Base-by-base conservation (phyloP, 2,329 filamentous ascomycete species). In the Diaporthe velutina region DNA sequence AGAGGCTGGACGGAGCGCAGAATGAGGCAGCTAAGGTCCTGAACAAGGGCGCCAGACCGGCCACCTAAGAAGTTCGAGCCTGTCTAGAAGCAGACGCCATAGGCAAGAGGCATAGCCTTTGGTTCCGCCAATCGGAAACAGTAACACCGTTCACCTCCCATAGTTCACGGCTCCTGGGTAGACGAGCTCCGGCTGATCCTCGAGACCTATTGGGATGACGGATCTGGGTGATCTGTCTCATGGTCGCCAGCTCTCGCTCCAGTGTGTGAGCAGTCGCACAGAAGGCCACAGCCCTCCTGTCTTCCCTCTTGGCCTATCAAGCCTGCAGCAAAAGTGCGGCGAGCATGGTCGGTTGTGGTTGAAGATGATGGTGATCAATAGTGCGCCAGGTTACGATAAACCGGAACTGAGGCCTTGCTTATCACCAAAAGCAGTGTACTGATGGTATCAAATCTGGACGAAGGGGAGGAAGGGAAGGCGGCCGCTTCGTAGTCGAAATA, bases 1-100 rank as follows among this genome's bases (percentile, higher is more conserved):
- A 99, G 91, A 54, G 97, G 97, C 90, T 98, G 99, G 87, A 99
- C 88, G 79, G 96, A 98, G 81, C 97, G 95, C 82, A 99, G 92
- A 90, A 99, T 99, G 90, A 99, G 94, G 78, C 42, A 17, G 17
- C 19, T 7, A 45, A 17, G 17, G 15, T 17, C 19, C 17, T 45
- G 1, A 45, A 45, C 42, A 45, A 1, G 19, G 22, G 45, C 45
- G 7, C 22, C 22, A 22, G 13, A 8, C 22, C 12, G 45, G 13
- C 22, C 45, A 3, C 22, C 45, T 50, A 22, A n/a, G 45, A 22
- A 10, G 45, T 50, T 25, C 8, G 45, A 13, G 45, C 45, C 45
- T n/a, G 19, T n/a, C 22, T 22, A n/a, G 45, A 8, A 22, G 4
- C 1, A 17, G 17, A 17, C 7, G 2, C 17, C 19, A 7, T 6